Evolutionary conservation across 169 alveolate genomes (phyloP).

Genomic region (Perkinsus marinus): DNA sequence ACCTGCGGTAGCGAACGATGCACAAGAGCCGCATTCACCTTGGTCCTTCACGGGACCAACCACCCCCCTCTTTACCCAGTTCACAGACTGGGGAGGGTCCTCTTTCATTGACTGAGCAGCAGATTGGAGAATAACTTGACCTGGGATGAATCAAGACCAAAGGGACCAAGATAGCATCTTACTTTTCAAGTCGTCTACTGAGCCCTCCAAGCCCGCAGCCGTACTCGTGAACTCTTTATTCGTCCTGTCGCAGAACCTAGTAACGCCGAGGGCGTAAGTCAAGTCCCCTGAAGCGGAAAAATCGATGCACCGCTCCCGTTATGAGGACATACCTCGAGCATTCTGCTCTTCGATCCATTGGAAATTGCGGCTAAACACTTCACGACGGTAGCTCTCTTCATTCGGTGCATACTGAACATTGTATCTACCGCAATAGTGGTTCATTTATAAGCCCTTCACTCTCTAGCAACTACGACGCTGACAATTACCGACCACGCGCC

Average conservation of each 20-base stretch:
- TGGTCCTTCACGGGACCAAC: conserved; percentile 51
- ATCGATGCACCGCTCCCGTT: too few relatives aligned
- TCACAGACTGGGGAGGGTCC: not conserved
- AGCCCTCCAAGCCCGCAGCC: not conserved
- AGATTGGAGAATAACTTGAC: not conserved
- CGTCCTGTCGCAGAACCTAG: not conserved
- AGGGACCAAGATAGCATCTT: too few relatives aligned
- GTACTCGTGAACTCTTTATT: not conserved
- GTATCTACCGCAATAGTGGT: not conserved
- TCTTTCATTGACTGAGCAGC: not conserved
- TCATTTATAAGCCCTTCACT: not conserved
- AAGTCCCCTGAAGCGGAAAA: not conserved
- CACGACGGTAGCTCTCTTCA: not conserved
- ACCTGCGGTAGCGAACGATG: conserved; percentile 66
- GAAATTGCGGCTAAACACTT: not conserved
- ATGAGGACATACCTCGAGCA: not conserved
- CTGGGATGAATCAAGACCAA: too few relatives aligned
- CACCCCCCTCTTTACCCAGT: conserved; percentile 23
- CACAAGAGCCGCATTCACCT: conserved; percentile 65
- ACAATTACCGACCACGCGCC: too few relatives aligned
- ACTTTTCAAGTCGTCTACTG: not conserved
- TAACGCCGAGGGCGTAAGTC: not conserved
- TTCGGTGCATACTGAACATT: not conserved
- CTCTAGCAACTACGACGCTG: not conserved
- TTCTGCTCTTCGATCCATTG: not conserved